Base-by-base conservation (phyloP, 192 early-diverging fungal species). In the Podila horticola region DNA sequence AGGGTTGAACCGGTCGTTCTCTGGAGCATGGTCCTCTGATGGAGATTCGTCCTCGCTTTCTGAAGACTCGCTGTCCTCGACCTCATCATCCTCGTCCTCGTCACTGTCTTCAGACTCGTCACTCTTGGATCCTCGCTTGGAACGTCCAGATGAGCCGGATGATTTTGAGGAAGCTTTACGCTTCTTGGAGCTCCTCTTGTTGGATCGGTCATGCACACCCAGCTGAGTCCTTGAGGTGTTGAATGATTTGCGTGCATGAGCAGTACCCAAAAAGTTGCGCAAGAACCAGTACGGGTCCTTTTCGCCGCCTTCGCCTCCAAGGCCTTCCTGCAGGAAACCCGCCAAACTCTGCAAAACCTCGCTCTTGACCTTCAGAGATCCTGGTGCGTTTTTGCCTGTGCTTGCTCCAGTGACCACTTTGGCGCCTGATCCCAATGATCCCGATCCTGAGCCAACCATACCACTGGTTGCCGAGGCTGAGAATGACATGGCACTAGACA, bases 311-410 rank as follows among this genome's bases (percentile, higher is more conserved):
- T 81, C 79, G 8, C 84, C 83, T 34, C 79, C 74, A 19, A 93
- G 65, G 29, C 90, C 85, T 17, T 86, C 86, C 34, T 87, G 76
- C 30, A 93, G 65, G 51, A 91, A 92, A 17, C 84, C 84, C 19
- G 68, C 75, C 22, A 93, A 82, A 79, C 92, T 91, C 5, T 84
- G 74, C 17, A 93, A 65, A 31, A 92, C 84, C 22, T 89, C 90
- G 30, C 90, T 71, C 62, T 90, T 87, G n/a, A 82, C 81, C 83
- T 89, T 66, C 38, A 79, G 34, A 31, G 77, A 81, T 15, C 77
- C 77, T 7, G 77, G 77, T 7, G 77, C 77, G 22, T 81, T 81
- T 49, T 81, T 81, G 15, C 77, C 67, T 60, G 77, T 69, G 55
- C 58, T 79, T 2, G 71, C 77, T 1, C 62, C 62, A 20, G 77